Base-by-base conservation (phyloP, 1,284 basidiomycete species). In the Dichomitus squalens region DNA sequence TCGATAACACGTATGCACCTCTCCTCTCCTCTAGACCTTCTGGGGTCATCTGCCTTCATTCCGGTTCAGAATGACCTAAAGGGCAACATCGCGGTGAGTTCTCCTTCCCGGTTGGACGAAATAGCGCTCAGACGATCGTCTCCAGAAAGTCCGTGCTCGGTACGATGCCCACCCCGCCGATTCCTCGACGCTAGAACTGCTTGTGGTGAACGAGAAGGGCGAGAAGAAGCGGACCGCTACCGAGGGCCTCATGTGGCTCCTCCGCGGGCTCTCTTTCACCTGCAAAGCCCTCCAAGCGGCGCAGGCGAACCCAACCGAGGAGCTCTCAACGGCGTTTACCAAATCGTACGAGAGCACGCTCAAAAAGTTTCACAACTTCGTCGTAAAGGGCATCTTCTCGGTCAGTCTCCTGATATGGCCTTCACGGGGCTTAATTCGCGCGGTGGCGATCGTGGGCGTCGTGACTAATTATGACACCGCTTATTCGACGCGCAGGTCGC, bases 211-310 rank as follows among this genome's bases (percentile, higher is more conserved):
- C 69, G 97, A 99, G 76, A 88, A 92, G 72, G 80, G 79, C 27
- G 89, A 93, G 73, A 95, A 96, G 80, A 94, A 95, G 75, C 82
- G 84, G 12, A 83, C 84, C 0, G 94, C 96, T 4, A 97, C 95
- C 0, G 90, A 97, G 67, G 95, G 93, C 16, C 82, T 98, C 53
- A 79, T 98, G 75, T 99, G 96, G 96, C 83, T 99, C 49, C 79
- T 87, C 55, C 86, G 93, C 35, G 96, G 95, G 4, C 85, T 97
- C 57, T 85, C 88, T 46, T 99, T 99, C 77, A 99, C 96, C 27
- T 88, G 92, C 71, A 80, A 88, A 60, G 93, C 92, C 0, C 84
- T 99, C 49, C 83, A 91, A 60, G 78, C 83, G 57, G 86, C 89
- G 1, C 87, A 94, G 64, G 77, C 76, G 9, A 85, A 96, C 75